phyloP scores from a whole-genome alignment of 257 asterid genomes.

The Ilex asprella region DNA sequence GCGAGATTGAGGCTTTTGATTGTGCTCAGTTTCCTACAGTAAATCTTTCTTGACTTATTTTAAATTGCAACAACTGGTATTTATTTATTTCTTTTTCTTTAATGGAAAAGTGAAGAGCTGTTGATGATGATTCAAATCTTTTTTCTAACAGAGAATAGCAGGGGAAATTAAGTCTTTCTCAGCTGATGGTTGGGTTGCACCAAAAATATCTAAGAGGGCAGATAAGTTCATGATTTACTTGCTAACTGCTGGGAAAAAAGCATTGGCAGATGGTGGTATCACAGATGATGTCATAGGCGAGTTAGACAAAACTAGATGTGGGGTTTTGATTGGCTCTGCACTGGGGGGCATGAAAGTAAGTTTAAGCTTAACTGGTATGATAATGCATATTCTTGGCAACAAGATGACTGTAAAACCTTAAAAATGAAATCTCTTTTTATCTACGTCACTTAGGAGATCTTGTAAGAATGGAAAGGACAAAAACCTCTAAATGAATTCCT shows the following conservation, averaged over 20 bases:
- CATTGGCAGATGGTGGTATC: conserved; percentile 82
- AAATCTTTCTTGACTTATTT: too few relatives aligned
- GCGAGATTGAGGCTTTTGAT: conserved; percentile 82
- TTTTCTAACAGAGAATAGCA: conserved; percentile 69
- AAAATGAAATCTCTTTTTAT: too few relatives aligned
- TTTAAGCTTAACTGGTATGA: too few relatives aligned
- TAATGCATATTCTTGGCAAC: too few relatives aligned
- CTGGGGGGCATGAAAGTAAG: conserved; percentile 96
- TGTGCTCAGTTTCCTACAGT: conserved; percentile 80
- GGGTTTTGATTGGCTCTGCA: conserved; percentile 91
- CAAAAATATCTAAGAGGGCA: conserved; percentile 85
- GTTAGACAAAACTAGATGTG: conserved; percentile 70
- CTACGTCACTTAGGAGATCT: too few relatives aligned
- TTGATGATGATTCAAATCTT: too few relatives aligned
- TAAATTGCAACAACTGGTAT: too few relatives aligned
- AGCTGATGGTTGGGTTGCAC: conserved; percentile 91
- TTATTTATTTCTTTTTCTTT: conserved; percentile 32
- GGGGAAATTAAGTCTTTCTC: conserved; percentile 93
- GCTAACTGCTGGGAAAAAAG: conserved; percentile 94
- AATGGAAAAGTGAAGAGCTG: background rate
- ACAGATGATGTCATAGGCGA: conserved; percentile 64
- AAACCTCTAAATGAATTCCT: too few relatives aligned
- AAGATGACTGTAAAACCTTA: too few relatives aligned
- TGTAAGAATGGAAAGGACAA: too few relatives aligned
- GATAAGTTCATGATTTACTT: conserved; percentile 96